These are phyloP conservation scores for Pluteus cervinus DNA, from an alignment of 768 basidiomycete genomes.

Conservation along the genomic window DNA sequence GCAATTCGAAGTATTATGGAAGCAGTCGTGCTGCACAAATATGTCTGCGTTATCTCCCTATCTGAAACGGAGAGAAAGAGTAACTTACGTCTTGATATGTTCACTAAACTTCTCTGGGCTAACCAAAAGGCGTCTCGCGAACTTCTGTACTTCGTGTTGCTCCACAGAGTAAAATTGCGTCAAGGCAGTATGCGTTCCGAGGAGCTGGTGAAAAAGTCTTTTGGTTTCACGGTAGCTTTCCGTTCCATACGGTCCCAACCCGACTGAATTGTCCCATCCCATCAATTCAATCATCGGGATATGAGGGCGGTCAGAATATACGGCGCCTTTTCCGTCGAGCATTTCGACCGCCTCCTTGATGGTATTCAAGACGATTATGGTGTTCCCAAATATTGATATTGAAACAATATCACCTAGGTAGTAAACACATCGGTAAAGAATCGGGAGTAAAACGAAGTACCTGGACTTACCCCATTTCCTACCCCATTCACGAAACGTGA, in stretches of 20 bases:
- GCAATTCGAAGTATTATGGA: constrained; percentile 20
- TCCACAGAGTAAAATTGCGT: constrained; percentile 31
- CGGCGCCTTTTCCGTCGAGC: constrained; percentile 44
- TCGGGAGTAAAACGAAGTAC: not conserved
- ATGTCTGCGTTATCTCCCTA: not conserved
- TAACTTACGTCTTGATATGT: constrained; percentile 30
- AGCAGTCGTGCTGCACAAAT: constrained; percentile 1
- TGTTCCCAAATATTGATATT: constrained; percentile 5
- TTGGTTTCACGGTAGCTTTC: constrained; percentile 32
- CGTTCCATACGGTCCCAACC: constrained; percentile 29
- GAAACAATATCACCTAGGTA: constrained; percentile 3
- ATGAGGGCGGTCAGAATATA: constrained; percentile 50
- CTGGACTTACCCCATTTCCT: constrained; percentile 27
- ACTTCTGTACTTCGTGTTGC: constrained; percentile 31
- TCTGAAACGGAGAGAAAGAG: not conserved
- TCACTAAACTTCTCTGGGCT: constrained; percentile 25
- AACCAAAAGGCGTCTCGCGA: constrained; percentile 30
- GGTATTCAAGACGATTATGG: constrained; percentile 38
- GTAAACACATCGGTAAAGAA: not conserved
- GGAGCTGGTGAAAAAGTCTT: constrained; percentile 32
- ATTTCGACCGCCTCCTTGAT: constrained; percentile 35
- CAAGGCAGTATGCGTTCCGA: constrained; percentile 33
- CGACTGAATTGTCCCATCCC: constrained; percentile 32
- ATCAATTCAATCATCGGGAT: constrained; percentile 38
- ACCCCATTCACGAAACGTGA: constrained; percentile 37